phyloP scores from a whole-genome alignment of 1,139 yeast species.

The Kodamaea derodonti region DNA sequence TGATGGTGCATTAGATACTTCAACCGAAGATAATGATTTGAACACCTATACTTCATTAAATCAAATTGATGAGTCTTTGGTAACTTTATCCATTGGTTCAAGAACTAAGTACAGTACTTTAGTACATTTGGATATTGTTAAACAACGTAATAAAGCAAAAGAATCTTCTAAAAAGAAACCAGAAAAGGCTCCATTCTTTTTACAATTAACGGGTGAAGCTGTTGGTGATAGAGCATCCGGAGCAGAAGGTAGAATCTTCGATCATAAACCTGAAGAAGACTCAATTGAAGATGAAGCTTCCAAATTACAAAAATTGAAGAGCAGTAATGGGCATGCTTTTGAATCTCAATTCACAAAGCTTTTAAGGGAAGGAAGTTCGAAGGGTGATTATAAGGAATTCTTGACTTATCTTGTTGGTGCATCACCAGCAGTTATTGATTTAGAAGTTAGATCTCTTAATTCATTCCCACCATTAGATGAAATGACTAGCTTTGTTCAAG shows the following conservation, averaged over 20 bases:
- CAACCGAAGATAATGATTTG: constrained; percentile 20
- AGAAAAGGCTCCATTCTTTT: constrained; percentile 76
- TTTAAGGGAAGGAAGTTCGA: constrained; percentile 49
- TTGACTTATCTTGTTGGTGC: constrained; percentile 53
- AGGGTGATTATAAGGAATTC: constrained; percentile 45
- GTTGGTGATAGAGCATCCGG: constrained; percentile 69
- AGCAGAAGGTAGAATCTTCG: constrained; percentile 44
- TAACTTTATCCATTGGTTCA: constrained; percentile 76
- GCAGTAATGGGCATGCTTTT: constrained; percentile 35
- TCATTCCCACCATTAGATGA: constrained; percentile 64
- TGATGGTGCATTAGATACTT: constrained; percentile 69
- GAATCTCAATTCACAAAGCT: constrained; percentile 74
- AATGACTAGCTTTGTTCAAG: constrained; percentile 59
- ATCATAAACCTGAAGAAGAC: constrained; percentile 9
- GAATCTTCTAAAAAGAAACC: constrained; percentile 82
- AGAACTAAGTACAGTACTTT: constrained; percentile 76
- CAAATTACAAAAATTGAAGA: constrained; percentile 25
- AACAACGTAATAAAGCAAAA: constrained; percentile 80
- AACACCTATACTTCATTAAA: constrained; percentile 50
- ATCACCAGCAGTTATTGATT: constrained; percentile 76
- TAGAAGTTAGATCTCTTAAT: constrained; percentile 80
- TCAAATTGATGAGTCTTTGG: constrained; percentile 61
- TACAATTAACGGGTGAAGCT: constrained; percentile 59
- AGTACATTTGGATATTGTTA: constrained; percentile 77
- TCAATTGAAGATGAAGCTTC: constrained; percentile 15